phyloP scores from a whole-genome alignment of 805 yeast species.

The Suhomyces sp. region DNA sequence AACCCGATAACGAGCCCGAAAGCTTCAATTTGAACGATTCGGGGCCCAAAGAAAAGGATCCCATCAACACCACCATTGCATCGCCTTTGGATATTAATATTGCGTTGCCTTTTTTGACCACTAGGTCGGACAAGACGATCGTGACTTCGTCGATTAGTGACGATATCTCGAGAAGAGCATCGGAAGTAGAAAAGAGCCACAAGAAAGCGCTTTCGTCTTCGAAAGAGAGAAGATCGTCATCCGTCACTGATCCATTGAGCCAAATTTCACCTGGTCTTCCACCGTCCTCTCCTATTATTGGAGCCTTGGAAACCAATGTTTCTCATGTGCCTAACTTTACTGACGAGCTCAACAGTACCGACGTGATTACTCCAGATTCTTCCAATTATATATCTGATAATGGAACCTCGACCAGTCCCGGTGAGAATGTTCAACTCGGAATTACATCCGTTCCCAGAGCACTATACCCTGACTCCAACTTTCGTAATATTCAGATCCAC shows the following conservation, averaged over 20 bases:
- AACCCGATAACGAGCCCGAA: slow-evolving; percentile 19
- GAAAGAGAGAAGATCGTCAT: not conserved
- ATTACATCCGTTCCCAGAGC: slow-evolving; percentile 35
- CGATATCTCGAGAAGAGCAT: slow-evolving; percentile 1
- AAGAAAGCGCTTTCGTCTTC: slow-evolving; percentile 20
- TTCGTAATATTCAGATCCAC: slow-evolving; percentile 56
- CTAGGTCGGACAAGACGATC: slow-evolving; percentile 30
- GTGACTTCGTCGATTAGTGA: slow-evolving; percentile 17
- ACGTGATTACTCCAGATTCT: slow-evolving; percentile 27
- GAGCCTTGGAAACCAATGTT: slow-evolving; percentile 38
- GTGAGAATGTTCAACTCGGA: slow-evolving; percentile 34
- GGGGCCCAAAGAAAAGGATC: slow-evolving; percentile 7
- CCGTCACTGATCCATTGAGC: not conserved
- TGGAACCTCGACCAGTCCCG: slow-evolving; percentile 6
- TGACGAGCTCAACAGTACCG: slow-evolving; percentile 5
- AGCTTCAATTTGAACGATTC: slow-evolving; percentile 15
- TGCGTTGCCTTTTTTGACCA: slow-evolving; percentile 43
- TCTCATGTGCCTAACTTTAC: slow-evolving; percentile 17
- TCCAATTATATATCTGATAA: slow-evolving; percentile 31
- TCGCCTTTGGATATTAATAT: slow-evolving; percentile 43
- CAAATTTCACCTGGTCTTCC: slow-evolving; percentile 7
- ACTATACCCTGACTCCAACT: slow-evolving; percentile 63
- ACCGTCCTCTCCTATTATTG: slow-evolving; percentile 36
- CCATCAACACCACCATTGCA: slow-evolving; percentile 27
- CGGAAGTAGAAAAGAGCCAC: not conserved